phyloP scores from a whole-genome alignment of 148 eudicot genomes.

The Rhododendron molle region DNA sequence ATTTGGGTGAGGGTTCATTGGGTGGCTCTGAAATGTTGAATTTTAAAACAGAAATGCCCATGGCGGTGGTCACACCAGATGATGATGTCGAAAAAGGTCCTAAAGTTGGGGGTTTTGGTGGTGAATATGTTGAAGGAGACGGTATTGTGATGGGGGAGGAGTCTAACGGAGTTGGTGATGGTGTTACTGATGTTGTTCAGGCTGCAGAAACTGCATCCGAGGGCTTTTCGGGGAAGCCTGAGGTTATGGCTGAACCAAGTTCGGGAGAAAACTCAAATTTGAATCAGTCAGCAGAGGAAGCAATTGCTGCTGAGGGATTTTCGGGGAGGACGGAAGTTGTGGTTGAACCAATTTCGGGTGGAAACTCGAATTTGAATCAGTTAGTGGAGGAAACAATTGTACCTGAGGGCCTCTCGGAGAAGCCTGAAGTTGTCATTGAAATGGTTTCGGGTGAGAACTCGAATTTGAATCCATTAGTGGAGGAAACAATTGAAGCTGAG shows the following conservation, averaged over 20 bases:
- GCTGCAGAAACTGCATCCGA: neutral
- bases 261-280: neutral
- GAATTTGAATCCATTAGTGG: neutral
- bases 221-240: conserved; percentile 5
- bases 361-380: neutral
- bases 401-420: neutral
- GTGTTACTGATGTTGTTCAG: conserved; percentile 19
- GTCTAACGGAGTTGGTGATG: conserved; percentile 13
- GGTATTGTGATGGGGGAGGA: conserved; percentile 16
- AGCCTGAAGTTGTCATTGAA: neutral
- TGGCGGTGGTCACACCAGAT: conserved; percentile 30
- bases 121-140: conserved; percentile 22
- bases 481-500: neutral
- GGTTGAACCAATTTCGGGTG: neutral
- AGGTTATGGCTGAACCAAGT: neutral
- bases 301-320: neutral
- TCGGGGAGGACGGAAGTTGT: conserved; percentile 2
- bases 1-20: conserved; percentile 14
- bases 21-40: conserved; percentile 20
- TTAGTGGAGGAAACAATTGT: neutral
- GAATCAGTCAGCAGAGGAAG: neutral
- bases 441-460: neutral
- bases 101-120: conserved; percentile 13
- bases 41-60: conserved; percentile 22
- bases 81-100: conserved; percentile 35